A percentile compares a stretch with the other conserved stretches of the same genome.
phyloP scores from a whole-genome alignment of 78 protist genomes.

The Dictyostelium capitatum region DNA sequence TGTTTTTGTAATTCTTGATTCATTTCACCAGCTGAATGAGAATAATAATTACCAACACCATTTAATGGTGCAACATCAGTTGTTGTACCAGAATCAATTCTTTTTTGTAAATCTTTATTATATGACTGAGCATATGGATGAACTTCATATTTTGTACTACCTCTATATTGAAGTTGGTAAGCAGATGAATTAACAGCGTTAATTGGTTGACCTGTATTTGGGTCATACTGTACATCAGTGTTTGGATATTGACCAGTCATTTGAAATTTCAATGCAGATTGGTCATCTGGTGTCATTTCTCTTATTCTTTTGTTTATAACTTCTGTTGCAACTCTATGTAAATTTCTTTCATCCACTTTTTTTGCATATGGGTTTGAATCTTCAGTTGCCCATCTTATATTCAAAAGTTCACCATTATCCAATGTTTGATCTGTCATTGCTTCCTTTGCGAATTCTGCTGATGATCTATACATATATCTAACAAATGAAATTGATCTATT shows the following conservation, averaged over 20 bases:
- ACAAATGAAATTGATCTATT: constrained; percentile 85
- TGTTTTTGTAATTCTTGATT: constrained; percentile 29
- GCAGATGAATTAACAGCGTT: neutral
- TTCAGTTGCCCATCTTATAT: constrained; percentile 83
- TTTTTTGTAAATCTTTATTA: constrained; percentile 35
- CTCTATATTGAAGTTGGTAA: constrained; percentile 46
- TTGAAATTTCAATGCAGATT: constrained; percentile 37
- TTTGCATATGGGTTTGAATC: constrained; percentile 69
- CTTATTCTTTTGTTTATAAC: constrained; percentile 58
- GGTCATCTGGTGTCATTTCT: constrained; percentile 73
- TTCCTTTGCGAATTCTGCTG: constrained; percentile 85
- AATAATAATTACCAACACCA: constrained; percentile 56
- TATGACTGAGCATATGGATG: constrained; percentile 63
- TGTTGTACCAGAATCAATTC: constrained; percentile 13
- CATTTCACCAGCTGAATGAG: constrained; percentile 11
- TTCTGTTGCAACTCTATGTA: constrained; percentile 78
- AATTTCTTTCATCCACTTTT: constrained; percentile 60
- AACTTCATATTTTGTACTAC: constrained; percentile 45
- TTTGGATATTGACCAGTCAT: constrained; percentile 70
- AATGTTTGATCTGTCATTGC: constrained; percentile 84
- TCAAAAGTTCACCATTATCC: constrained; percentile 71
- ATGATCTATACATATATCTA: constrained; percentile 58
- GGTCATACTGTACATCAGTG: constrained; percentile 59
- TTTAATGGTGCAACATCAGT: constrained; percentile 30
- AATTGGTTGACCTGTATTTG: neutral